phyloP scores from a whole-genome alignment of 208 protist species.

The Acanthamoeba triangularis region DNA sequence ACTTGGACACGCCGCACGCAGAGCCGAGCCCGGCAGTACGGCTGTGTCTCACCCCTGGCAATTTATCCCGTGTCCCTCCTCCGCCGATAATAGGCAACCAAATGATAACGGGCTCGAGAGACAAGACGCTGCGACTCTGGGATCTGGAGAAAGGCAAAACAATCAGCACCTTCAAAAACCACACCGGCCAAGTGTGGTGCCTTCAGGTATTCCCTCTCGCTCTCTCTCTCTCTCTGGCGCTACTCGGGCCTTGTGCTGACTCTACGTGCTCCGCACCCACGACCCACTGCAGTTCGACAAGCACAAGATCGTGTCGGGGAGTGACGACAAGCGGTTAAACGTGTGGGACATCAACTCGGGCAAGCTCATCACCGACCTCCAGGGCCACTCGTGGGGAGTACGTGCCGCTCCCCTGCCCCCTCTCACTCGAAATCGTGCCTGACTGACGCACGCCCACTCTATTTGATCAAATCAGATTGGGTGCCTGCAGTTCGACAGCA shows the following conservation, averaged over 20 bases:
- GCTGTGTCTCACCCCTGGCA: neutral
- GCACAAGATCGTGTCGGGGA: constrained; percentile 23
- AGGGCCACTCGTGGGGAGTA: constrained; percentile 39
- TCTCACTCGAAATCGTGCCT: neutral
- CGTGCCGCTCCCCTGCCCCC: neutral
- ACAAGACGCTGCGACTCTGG: constrained; percentile 35
- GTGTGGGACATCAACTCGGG: constrained; percentile 27
- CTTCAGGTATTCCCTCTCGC: neutral
- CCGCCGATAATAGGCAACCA: neutral
- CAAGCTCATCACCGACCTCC: constrained; percentile 17
- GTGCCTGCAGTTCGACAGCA: constrained; percentile 1
- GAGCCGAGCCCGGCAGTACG: too few species aligned
- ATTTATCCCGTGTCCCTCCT: neutral
- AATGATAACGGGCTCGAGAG: constrained; percentile 28
- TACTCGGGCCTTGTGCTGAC: neutral
- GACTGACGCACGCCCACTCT: neutral
- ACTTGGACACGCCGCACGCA: too few species aligned
- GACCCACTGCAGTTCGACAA: neutral
- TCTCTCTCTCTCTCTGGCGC: neutral
- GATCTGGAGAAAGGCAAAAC: constrained; percentile 17
- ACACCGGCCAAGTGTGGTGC: constrained; percentile 45
- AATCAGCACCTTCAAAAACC: constrained; percentile 12
- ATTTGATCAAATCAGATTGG: neutral
- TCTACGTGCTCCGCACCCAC: too few species aligned
- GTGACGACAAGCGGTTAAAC: constrained; percentile 10